Evolutionary conservation across 768 basidiomycete genomes (phyloP).

Genomic region (Trametes coccinea): DNA sequence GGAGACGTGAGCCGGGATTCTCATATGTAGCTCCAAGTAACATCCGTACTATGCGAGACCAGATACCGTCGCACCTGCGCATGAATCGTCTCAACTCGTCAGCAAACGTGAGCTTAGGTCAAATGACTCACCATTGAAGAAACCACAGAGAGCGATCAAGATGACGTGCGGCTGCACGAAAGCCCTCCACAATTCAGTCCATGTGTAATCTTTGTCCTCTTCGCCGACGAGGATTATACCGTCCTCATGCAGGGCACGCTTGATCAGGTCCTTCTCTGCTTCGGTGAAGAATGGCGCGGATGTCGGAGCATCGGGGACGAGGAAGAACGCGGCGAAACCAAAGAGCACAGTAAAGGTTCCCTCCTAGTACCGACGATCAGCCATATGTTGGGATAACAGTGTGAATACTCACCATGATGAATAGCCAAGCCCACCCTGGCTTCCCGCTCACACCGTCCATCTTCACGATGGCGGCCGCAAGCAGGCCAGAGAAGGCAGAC

Average conservation of each 20-base stretch:
- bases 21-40: neutral
- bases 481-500: slow-evolving; percentile 63
- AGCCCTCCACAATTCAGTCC: slow-evolving; percentile 9
- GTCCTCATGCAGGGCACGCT: slow-evolving; percentile 13
- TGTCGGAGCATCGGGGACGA: slow-evolving; percentile 40
- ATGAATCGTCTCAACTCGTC: neutral
- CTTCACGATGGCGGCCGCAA: slow-evolving; percentile 57
- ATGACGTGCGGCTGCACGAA: slow-evolving; percentile 19
- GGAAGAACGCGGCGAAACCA: slow-evolving; percentile 50
- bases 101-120: neutral
- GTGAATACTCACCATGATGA: slow-evolving; percentile 48
- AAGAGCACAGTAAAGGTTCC: slow-evolving; percentile 63
- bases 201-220: slow-evolving; percentile 10
- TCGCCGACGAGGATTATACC: slow-evolving; percentile 10
- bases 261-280: slow-evolving; percentile 17
- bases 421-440: slow-evolving; percentile 69
- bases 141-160: slow-evolving; percentile 10
- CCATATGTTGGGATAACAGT: neutral
- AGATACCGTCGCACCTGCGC: slow-evolving; percentile 18
- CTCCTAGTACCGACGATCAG: slow-evolving; percentile 33
- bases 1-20: neutral
- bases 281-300: slow-evolving; percentile 12
- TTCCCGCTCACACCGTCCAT: slow-evolving; percentile 54
- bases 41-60: slow-evolving; percentile 30
- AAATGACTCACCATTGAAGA: slow-evolving; percentile 46